These are phyloP conservation scores for Dianthus caryophyllus DNA, from an alignment of 148 eudicot species.

Conservation along the genomic window DNA sequence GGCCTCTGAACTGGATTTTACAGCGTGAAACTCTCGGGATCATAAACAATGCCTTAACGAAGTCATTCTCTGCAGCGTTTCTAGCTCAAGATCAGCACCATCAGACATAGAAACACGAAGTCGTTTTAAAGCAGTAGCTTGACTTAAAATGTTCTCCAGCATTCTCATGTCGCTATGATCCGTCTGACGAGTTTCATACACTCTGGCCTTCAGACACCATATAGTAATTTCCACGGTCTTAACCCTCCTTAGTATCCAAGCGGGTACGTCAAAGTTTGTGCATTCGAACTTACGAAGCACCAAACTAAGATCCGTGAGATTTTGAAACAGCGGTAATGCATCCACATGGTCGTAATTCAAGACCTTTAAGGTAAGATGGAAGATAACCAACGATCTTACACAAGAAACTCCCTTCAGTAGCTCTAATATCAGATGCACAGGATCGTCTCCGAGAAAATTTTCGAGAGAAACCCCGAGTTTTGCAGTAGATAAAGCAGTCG, in stretches of 20 bases:
- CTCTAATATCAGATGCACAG: not conserved
- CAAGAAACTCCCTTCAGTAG: slow-evolving; percentile 1
- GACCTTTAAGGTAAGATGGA: not conserved
- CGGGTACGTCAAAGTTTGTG: not conserved
- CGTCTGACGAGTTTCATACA: too few species aligned
- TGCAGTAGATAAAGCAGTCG: not conserved
- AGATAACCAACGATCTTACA: not conserved
- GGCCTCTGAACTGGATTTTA: slow-evolving; percentile 1
- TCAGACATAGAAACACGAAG: not conserved
- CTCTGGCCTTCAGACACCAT: too few species aligned
- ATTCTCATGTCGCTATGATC: not conserved
- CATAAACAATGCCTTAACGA: not conserved
- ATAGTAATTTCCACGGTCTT: not conserved
- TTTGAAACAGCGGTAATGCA: not conserved
- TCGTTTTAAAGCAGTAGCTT: not conserved
- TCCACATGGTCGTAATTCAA: not conserved
- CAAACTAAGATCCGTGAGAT: not conserved
- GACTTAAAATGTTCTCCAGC: not conserved
- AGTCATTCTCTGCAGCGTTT: not conserved
- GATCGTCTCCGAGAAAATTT: not conserved
- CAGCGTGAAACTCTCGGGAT: not conserved
- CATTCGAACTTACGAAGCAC: not conserved
- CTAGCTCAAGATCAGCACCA: not conserved
- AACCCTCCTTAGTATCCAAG: not conserved
- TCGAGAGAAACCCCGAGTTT: not conserved